phyloP scores from a whole-genome alignment of 305 asterid genomes.

The Rubia tinctorum region DNA sequence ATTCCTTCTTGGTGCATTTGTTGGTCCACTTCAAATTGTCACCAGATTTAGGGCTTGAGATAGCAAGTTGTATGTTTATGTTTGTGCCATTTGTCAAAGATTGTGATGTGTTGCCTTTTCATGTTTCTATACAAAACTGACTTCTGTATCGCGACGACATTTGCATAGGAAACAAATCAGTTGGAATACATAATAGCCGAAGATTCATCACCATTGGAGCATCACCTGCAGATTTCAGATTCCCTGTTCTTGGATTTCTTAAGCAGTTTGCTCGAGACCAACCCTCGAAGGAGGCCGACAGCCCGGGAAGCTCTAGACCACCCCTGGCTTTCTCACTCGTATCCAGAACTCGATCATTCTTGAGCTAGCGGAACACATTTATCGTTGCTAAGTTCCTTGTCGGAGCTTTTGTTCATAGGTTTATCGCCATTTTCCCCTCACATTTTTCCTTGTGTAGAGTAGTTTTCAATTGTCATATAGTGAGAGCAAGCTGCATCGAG shows the following conservation, averaged over 20 bases:
- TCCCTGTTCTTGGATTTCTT: slow-evolving; percentile 59
- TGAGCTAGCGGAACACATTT: slow-evolving; percentile 14
- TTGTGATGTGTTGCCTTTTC: background rate
- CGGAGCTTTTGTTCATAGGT: background rate
- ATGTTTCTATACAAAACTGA: background rate
- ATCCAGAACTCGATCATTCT: slow-evolving; percentile 32
- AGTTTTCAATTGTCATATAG: background rate
- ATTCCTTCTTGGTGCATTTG: background rate
- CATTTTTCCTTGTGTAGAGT: background rate
- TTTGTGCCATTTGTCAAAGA: background rate
- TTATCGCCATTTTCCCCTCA: background rate
- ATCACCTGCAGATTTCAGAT: slow-evolving; percentile 62
- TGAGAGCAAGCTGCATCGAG: background rate
- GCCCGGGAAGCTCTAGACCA: slow-evolving; percentile 82
- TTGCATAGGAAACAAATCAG: slow-evolving; percentile 57
- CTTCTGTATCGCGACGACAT: background rate
- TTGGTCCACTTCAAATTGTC: too few species aligned
- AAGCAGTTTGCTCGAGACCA: slow-evolving; percentile 65
- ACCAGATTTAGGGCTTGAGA: too few species aligned
- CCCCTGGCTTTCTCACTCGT: slow-evolving; percentile 71
- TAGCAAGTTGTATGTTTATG: too few species aligned
- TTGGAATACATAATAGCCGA: slow-evolving; percentile 64
- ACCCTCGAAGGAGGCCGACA: slow-evolving; percentile 72
- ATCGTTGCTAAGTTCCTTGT: slow-evolving; percentile 4
- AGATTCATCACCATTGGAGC: slow-evolving; percentile 57